Percentiles rank a stretch among this genome's conserved stretches.
These are phyloP conservation scores for Parietaria judaica DNA, from an alignment of 306 rosid species.

Conservation along the genomic window DNA sequence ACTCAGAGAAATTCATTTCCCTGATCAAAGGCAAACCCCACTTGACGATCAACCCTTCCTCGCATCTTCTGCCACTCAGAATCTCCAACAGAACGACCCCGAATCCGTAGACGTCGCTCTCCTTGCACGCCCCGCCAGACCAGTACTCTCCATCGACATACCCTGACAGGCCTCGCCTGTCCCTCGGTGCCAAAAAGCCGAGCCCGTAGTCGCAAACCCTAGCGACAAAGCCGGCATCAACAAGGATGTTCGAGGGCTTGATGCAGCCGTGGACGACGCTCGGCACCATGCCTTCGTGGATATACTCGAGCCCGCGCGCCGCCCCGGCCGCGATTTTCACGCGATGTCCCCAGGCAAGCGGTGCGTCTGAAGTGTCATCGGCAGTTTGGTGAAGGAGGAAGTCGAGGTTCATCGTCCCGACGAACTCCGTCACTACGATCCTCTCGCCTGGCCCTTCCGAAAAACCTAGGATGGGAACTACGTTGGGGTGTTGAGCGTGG, in stretches of 20 bases:
- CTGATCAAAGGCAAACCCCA: slow-evolving; percentile 87
- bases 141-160: slow-evolving; percentile 71
- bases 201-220: slow-evolving; percentile 69
- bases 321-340: slow-evolving; percentile 63
- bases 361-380: slow-evolving; percentile 36
- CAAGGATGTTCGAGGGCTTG: slow-evolving; percentile 58
- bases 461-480: slow-evolving; percentile 67
- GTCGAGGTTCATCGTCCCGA: slow-evolving; percentile 45
- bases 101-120: slow-evolving; percentile 75
- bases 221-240: slow-evolving; percentile 47
- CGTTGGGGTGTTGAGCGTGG: slow-evolving; percentile 63
- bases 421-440: slow-evolving; percentile 56
- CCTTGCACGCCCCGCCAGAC: slow-evolving; percentile 49
- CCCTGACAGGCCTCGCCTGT: slow-evolving; percentile 45
- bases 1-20: slow-evolving; percentile 39
- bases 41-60: slow-evolving; percentile 48
- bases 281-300: slow-evolving; percentile 70
- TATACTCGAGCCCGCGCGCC: slow-evolving; percentile 68
- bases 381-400: slow-evolving; percentile 58
- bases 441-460: slow-evolving; percentile 91
- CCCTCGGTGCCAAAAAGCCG: slow-evolving; percentile 39
- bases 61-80: slow-evolving; percentile 68
- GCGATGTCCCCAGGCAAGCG: slow-evolving; percentile 46
- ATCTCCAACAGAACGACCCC: slow-evolving; percentile 77
- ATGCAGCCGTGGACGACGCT: slow-evolving; percentile 72